A percentile compares a stretch with the other conserved stretches of the same genome.
phyloP scores from a whole-genome alignment of 352 stramenopile species.

The Phytophthora macrochlamydospora region DNA sequence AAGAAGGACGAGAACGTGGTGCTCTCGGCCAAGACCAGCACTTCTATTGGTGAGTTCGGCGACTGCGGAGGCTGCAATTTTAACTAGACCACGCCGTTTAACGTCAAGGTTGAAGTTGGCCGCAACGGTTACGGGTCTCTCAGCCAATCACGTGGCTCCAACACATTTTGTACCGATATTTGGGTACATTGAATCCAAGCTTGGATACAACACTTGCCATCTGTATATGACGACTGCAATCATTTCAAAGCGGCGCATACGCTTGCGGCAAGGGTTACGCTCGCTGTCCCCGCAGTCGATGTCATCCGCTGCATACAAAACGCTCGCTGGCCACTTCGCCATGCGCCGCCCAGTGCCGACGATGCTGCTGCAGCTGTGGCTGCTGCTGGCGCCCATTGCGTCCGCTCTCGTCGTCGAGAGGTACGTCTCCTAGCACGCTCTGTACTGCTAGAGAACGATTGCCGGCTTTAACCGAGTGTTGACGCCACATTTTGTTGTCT shows the following conservation, averaged over 20 bases:
- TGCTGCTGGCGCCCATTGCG: conserved; percentile 14
- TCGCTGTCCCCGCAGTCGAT: not conserved
- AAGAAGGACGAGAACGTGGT: conserved; percentile 7
- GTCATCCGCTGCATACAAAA: conserved; percentile 29
- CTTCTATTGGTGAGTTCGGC: not conserved
- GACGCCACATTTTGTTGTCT: not conserved
- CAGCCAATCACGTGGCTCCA: not conserved
- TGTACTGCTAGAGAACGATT: too few relatives aligned
- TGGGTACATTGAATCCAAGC: not conserved
- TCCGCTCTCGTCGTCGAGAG: conserved; percentile 56
- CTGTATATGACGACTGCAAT: too few relatives aligned
- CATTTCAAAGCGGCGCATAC: not conserved
- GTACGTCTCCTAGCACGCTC: conserved; percentile 15
- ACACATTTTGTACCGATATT: not conserved
- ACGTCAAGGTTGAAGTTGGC: too few relatives aligned
- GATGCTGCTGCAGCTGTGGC: conserved; percentile 18
- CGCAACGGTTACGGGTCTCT: too few relatives aligned
- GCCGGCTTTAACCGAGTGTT: too few relatives aligned
- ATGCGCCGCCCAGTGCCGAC: conserved; percentile 22
- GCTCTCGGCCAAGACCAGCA: conserved; percentile 13
- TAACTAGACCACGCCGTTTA: conserved; percentile 1
- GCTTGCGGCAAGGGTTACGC: conserved; percentile 2
- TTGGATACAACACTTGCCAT: not conserved
- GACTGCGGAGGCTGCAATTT: conserved; percentile 27
- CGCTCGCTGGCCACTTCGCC: conserved; percentile 4